A percentile compares a stretch with the other conserved stretches of the same genome.
phyloP scores from a whole-genome alignment of 148 eudicot species.

The Fagopyrum esculentum region DNA sequence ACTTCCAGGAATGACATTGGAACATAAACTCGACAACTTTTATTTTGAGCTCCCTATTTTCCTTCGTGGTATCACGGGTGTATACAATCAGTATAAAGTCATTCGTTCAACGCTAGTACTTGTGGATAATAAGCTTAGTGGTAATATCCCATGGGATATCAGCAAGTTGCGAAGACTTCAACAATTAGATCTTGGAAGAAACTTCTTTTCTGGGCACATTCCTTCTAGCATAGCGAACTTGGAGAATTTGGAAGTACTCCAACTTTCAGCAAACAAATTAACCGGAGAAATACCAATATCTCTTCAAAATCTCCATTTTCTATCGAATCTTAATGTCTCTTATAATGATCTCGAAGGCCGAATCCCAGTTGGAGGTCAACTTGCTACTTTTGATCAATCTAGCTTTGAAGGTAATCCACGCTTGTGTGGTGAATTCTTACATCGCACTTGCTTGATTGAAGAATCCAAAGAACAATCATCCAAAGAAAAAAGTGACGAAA shows the following conservation, averaged over 20 bases:
- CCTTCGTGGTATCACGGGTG: conserved; percentile 12
- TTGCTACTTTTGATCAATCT: conserved; percentile 31
- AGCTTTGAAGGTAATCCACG: conserved; percentile 28
- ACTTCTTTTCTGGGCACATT: conserved; percentile 58
- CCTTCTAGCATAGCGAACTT: conserved; percentile 61
- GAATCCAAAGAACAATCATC: too few relatives aligned
- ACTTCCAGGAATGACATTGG: conserved; percentile 40
- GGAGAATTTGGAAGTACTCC: conserved; percentile 51
- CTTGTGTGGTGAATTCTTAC: conserved; percentile 20
- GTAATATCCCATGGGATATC: conserved; percentile 54
- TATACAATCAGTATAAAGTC: conserved; percentile 37
- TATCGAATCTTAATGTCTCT: conserved; percentile 47
- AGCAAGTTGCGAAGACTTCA: conserved; percentile 55
- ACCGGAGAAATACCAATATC: conserved; percentile 72
- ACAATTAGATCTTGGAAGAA: conserved; percentile 47
- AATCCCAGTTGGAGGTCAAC: conserved; percentile 54
- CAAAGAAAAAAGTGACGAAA: too few relatives aligned
- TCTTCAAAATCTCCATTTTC: conserved; percentile 39
- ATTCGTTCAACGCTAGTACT: conserved; percentile 55
- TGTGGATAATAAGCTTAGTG: conserved; percentile 44
- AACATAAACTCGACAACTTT: conserved; percentile 24
- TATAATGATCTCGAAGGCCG: conserved; percentile 46
- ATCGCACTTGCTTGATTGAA: not conserved
- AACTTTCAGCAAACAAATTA: conserved; percentile 56
- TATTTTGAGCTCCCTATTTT: conserved; percentile 68